Conservation (phyloP, 345 rosid species). For the Ailanthus altissimus region DNA sequence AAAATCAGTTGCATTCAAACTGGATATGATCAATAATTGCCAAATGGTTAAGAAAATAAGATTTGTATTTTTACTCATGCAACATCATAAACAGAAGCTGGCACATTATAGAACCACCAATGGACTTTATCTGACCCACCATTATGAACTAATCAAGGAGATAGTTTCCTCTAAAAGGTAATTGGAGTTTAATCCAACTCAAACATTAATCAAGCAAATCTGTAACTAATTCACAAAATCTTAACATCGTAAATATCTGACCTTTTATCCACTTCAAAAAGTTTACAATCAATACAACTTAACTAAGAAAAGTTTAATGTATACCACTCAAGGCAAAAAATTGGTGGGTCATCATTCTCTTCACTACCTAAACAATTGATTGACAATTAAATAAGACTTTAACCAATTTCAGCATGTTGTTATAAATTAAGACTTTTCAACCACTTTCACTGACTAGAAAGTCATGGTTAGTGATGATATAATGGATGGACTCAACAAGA, state of each 20-base stretch:
- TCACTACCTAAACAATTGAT: neutral
- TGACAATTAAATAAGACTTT: neutral
- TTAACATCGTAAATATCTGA: neutral
- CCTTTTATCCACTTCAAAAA: neutral
- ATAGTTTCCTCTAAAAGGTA: neutral
- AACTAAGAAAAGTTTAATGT: neutral
- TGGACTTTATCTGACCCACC: neutral
- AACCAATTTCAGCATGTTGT: neutral
- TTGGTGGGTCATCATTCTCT: neutral
- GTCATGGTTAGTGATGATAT: neutral
- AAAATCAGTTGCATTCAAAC: slow-evolving; percentile 82
- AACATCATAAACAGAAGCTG: neutral
- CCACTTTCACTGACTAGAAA: neutral
- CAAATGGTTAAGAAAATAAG: neutral
- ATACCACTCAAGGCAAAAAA: neutral
- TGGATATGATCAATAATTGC: slow-evolving; percentile 29
- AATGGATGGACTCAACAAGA: neutral
- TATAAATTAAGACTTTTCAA: neutral
- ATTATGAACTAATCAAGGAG: neutral
- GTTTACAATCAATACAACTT: neutral
- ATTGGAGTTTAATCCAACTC: neutral
- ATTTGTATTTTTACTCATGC: neutral
- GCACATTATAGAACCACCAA: neutral
- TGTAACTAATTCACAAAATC: neutral
- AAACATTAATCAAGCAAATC: neutral